Evolutionary conservation across 2,329 filamentous ascomycete species (phyloP).

Genomic region (Penicillium psychrosexuale): DNA sequence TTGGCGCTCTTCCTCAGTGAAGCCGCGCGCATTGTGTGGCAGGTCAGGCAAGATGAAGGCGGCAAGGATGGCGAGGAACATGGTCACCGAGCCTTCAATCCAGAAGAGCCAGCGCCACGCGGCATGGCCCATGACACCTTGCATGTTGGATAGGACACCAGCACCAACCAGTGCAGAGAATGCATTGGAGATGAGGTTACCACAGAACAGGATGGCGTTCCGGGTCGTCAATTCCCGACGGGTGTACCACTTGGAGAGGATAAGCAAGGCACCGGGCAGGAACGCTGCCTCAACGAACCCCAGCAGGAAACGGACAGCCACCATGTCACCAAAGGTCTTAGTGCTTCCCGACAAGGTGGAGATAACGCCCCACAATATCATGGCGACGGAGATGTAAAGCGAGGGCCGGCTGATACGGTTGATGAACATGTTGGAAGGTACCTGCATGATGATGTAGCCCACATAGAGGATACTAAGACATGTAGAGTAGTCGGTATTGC

Average conservation of each 20-base stretch:
- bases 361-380: slow-evolving; percentile 59
- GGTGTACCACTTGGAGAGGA: slow-evolving; percentile 50
- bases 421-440: slow-evolving; percentile 49
- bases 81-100: slow-evolving; percentile 56
- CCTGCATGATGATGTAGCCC: slow-evolving; percentile 47
- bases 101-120: slow-evolving; percentile 51
- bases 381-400: slow-evolving; percentile 45
- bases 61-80: slow-evolving; percentile 33
- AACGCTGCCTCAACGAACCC: slow-evolving; percentile 42
- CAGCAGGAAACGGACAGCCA: slow-evolving; percentile 38
- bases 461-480: slow-evolving; percentile 47
- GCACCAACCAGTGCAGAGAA: slow-evolving; percentile 47
- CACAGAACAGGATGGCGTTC: slow-evolving; percentile 49
- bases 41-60: slow-evolving; percentile 50
- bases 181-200: slow-evolving; percentile 47
- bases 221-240: slow-evolving; percentile 45
- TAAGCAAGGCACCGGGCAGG: slow-evolving; percentile 38
- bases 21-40: slow-evolving; percentile 54
- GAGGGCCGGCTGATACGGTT: slow-evolving; percentile 47
- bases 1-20: slow-evolving; percentile 41
- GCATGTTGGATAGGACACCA: slow-evolving; percentile 46
- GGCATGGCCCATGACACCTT: slow-evolving; percentile 37
- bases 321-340: slow-evolving; percentile 34
- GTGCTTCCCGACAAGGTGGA: slow-evolving; percentile 55
- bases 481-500: slow-evolving; percentile 38